phyloP scores from a whole-genome alignment of 192 early-diverging fungal species.

The Gonapodya sp. region DNA sequence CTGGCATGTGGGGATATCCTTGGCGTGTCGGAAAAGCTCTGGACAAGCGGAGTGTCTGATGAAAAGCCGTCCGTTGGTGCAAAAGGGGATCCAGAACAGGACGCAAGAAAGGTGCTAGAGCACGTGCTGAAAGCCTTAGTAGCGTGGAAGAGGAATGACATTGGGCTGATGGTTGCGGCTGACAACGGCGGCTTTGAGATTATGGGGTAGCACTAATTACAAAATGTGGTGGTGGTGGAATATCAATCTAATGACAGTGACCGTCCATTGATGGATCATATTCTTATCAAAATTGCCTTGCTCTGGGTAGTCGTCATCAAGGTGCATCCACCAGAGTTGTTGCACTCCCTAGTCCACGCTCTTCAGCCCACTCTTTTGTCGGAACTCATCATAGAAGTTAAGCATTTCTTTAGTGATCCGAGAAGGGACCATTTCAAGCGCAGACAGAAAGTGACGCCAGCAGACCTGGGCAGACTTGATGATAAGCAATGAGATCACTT shows the following conservation, averaged over 20 bases:
- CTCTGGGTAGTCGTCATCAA: too few species aligned
- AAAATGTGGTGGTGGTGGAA: neutral
- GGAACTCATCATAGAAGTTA: constrained; percentile 73
- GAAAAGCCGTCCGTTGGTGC: neutral
- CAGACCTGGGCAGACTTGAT: constrained; percentile 31
- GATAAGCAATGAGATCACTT: neutral
- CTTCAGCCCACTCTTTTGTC: constrained; percentile 26
- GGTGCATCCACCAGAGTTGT: constrained; percentile 15
- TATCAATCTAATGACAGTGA: too few species aligned
- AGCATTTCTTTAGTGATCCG: constrained; percentile 89
- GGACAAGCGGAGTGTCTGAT: neutral
- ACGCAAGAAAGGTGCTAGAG: constrained; percentile 43
- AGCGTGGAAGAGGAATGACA: constrained; percentile 37
- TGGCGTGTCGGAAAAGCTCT: constrained; percentile 38
- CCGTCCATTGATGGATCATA: too few species aligned
- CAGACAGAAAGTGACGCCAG: constrained; percentile 54
- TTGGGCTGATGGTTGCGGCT: neutral
- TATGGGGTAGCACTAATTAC: neutral
- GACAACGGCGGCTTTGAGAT: neutral
- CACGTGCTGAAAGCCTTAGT: constrained; percentile 43
- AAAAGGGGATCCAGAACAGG: constrained; percentile 23
- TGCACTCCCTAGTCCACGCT: constrained; percentile 29
- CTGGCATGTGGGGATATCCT: constrained; percentile 50
- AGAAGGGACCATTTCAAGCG: constrained; percentile 45
- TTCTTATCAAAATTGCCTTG: too few species aligned